Conservation (phyloP, 441 rosid genomes). For the Adansonia gregorii region DNA sequence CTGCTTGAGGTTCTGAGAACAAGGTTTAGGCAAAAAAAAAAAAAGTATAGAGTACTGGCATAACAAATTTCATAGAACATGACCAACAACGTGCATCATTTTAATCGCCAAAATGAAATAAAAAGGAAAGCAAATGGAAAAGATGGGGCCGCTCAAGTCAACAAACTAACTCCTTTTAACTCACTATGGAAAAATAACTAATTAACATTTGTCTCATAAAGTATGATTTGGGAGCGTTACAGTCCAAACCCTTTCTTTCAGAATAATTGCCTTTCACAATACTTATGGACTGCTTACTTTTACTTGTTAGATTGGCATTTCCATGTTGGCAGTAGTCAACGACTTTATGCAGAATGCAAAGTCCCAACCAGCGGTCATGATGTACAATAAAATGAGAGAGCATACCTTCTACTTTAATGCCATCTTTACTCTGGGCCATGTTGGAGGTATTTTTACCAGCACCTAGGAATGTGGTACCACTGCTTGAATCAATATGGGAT, state of each 20-base stretch:
- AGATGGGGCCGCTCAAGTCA: neutral
- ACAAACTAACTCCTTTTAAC: neutral
- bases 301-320: neutral
- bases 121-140: neutral
- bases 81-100: neutral
- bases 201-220: slow-evolving; percentile 13
- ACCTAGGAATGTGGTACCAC: slow-evolving; percentile 36
- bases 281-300: neutral
- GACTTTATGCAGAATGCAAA: neutral
- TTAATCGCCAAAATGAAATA: neutral
- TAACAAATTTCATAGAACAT: neutral
- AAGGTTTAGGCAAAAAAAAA: slow-evolving; percentile 19
- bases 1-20: slow-evolving; percentile 65
- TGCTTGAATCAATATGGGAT: slow-evolving; percentile 40
- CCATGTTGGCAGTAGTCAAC: neutral
- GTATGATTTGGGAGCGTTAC: neutral
- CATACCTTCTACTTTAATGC: slow-evolving; percentile 73
- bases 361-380: neutral
- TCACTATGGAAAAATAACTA: neutral
- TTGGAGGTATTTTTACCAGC: slow-evolving; percentile 57
- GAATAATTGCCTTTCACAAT: neutral
- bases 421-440: slow-evolving; percentile 52
- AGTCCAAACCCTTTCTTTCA: neutral
- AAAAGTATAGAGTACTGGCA: neutral
- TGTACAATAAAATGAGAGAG: slow-evolving; percentile 23